Conservation (phyloP, 331 rosid genomes). For the Prunus yedoensis region DNA sequence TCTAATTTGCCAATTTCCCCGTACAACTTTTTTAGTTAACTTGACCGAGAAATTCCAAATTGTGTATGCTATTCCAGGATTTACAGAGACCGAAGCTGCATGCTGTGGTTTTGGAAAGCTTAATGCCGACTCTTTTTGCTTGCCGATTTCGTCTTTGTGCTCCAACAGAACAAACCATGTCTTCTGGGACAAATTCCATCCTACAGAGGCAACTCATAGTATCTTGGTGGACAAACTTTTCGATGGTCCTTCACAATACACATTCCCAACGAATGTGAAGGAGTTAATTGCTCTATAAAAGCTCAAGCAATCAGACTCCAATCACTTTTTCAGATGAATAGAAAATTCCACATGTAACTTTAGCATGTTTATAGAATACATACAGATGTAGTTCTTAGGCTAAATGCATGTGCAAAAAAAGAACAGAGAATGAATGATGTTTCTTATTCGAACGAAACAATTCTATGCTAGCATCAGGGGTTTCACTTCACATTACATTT, state of each 20-base stretch:
- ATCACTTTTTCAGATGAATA: no score
- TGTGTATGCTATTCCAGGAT: constrained; percentile 46
- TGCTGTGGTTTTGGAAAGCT: constrained; percentile 81
- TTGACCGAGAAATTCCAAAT: not conserved
- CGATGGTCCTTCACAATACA: constrained; percentile 49
- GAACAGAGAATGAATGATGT: no score
- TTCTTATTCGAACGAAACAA: no score
- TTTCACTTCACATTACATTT: no score
- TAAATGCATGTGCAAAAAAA: no score
- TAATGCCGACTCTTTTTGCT: constrained; percentile 53
- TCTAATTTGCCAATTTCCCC: no score
- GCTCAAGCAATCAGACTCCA: not conserved
- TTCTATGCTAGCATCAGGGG: no score
- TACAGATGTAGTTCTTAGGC: no score
- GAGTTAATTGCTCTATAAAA: constrained; percentile 51
- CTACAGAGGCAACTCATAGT: constrained; percentile 60
- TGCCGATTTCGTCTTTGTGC: constrained; percentile 54
- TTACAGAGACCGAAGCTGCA: constrained; percentile 57
- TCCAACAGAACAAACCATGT: constrained; percentile 59
- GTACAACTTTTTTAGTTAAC: not conserved
- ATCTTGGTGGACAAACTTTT: constrained; percentile 45
- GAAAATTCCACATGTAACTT: no score
- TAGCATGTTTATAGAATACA: no score
- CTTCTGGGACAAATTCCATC: constrained; percentile 84
- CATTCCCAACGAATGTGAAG: constrained; percentile 58